phyloP scores from a whole-genome alignment of 768 basidiomycete genomes.

The Psilocybe cyanescens region DNA sequence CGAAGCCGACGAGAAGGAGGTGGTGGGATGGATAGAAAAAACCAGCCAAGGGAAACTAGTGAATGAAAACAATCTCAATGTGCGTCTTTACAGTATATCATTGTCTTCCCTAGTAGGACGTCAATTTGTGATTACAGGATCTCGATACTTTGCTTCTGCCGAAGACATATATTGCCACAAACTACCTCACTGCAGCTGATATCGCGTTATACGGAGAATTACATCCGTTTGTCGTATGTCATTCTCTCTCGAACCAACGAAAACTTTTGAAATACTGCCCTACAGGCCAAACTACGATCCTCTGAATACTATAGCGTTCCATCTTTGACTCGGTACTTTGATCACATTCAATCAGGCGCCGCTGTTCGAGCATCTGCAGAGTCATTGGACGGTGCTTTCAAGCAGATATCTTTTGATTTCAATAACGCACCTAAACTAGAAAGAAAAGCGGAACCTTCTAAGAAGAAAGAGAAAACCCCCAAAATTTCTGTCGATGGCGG shows the following conservation, averaged over 20 bases:
- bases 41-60: slow-evolving; percentile 52
- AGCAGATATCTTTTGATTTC: slow-evolving; percentile 69
- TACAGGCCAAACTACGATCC: slow-evolving; percentile 70
- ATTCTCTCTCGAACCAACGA: background rate
- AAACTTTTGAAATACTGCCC: background rate
- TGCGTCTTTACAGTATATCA: slow-evolving; percentile 26
- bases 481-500: slow-evolving; percentile 31
- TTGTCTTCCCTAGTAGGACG: background rate
- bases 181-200: slow-evolving; percentile 88
- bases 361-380: slow-evolving; percentile 62
- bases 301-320: slow-evolving; percentile 81
- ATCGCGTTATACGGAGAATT: slow-evolving; percentile 90
- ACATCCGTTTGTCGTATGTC: slow-evolving; percentile 78
- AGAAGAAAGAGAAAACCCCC: slow-evolving; percentile 75
- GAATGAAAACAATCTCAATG: slow-evolving; percentile 54
- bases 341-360: slow-evolving; percentile 83
- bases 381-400: slow-evolving; percentile 52
- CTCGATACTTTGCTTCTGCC: slow-evolving; percentile 74
- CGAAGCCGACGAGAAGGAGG: slow-evolving; percentile 65
- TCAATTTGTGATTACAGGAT: slow-evolving; percentile 45
- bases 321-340: slow-evolving; percentile 90
- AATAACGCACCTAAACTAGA: slow-evolving; percentile 74
- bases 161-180: slow-evolving; percentile 84
- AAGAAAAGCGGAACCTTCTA: slow-evolving; percentile 71
- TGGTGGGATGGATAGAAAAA: slow-evolving; percentile 73